Conservation (phyloP, 2,329 filamentous ascomycete genomes). For the Fusarium abutilonis region DNA sequence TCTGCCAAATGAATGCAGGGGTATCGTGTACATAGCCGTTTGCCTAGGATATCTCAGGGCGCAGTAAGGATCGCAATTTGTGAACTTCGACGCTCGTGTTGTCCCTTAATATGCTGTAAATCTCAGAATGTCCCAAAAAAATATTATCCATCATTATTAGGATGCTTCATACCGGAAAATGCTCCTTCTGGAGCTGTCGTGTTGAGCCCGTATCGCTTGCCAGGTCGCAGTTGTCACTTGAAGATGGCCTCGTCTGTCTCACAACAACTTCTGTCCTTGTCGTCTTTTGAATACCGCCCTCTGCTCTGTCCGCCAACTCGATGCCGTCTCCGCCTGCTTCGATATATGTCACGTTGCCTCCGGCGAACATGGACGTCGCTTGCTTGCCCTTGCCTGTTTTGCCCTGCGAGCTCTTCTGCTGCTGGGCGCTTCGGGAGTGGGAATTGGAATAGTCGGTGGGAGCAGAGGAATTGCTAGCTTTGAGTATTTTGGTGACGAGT, state of each 20-base stretch:
- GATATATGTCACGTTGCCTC: constrained; percentile 38
- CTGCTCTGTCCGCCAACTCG: constrained; percentile 26
- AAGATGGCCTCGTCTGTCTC: constrained; percentile 31
- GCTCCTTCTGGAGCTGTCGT: constrained; percentile 35
- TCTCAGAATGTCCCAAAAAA: not conserved
- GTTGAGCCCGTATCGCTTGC: constrained; percentile 40
- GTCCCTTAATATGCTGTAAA: constrained; percentile 2
- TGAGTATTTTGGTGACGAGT: constrained; percentile 56
- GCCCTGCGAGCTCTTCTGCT: constrained; percentile 28
- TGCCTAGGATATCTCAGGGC: not conserved
- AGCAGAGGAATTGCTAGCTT: constrained; percentile 36
- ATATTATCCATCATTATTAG: not conserved
- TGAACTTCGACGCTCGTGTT: not conserved
- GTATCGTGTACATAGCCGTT: constrained; percentile 17
- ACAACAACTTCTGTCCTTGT: constrained; percentile 40
- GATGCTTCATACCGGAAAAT: constrained; percentile 29
- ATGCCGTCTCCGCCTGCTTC: constrained; percentile 40
- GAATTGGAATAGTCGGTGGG: constrained; percentile 39
- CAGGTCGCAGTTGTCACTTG: constrained; percentile 37
- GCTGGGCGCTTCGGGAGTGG: constrained; percentile 28
- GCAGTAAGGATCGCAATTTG: not conserved
- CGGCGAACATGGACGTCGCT: constrained; percentile 36
- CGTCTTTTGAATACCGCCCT: constrained; percentile 42
- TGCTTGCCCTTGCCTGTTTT: constrained; percentile 14
- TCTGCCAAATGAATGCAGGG: constrained; percentile 3